Evolutionary conservation across 148 eudicot genomes (phyloP).

Genomic region (Rhododendron vialii): DNA sequence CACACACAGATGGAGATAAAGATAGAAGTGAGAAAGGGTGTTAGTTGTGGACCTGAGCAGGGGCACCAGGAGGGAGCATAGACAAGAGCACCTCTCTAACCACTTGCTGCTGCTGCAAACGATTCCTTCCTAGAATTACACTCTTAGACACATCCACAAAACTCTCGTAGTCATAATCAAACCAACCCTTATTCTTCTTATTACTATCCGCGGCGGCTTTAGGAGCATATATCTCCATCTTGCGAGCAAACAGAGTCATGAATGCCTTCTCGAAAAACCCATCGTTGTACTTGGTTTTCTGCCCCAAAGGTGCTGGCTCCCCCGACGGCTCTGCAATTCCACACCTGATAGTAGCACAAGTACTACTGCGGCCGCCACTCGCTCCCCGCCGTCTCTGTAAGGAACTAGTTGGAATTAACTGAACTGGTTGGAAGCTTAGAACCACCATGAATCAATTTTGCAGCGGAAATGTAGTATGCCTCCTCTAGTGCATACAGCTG

Average conservation of each 20-base stretch:
- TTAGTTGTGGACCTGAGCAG: conserved; percentile 54
- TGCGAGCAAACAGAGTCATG: conserved; percentile 74
- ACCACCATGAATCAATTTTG: conserved; percentile 39
- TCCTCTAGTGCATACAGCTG: not conserved
- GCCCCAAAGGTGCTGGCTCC: conserved; percentile 74
- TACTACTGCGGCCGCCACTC: not conserved
- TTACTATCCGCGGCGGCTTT: not conserved
- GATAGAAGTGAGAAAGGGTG: not conserved
- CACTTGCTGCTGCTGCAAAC: conserved; percentile 74
- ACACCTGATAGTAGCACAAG: conserved; percentile 21
- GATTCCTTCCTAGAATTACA: conserved; percentile 73
- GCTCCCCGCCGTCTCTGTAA: not conserved
- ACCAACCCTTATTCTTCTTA: conserved; percentile 40
- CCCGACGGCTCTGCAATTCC: conserved; percentile 75
- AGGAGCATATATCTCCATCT: conserved; percentile 70
- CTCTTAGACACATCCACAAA: conserved; percentile 77
- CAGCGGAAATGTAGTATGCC: not conserved
- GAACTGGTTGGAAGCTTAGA: conserved; percentile 45
- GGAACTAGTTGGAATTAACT: conserved; percentile 18
- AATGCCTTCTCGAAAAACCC: conserved; percentile 71
- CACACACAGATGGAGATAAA: not conserved
- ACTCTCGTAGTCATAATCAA: conserved; percentile 69
- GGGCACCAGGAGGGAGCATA: conserved; percentile 95
- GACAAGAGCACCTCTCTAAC: conserved; percentile 85
- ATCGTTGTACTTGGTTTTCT: conserved; percentile 82